Percentiles rank a stretch among this genome's conserved stretches.
Conservation (phyloP, 108 stramenopile genomes). For the Parietichytrium sp. region DNA sequence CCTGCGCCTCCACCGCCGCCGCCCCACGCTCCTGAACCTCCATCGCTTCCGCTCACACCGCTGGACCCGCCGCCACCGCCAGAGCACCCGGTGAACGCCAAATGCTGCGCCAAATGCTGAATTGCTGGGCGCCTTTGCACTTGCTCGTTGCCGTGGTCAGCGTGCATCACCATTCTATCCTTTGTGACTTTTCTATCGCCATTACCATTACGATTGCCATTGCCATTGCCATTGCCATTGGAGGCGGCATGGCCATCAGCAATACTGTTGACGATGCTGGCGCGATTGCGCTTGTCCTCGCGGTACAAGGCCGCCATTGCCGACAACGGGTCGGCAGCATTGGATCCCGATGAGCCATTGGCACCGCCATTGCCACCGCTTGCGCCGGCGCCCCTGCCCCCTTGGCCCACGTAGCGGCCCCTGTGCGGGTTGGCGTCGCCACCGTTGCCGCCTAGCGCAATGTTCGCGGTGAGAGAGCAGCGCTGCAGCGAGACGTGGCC, state of each 20-base stretch:
- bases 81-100: not conserved
- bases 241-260: no score
- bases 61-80: constrained; percentile 9
- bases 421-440: not conserved
- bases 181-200: no score
- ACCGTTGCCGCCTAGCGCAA: not conserved
- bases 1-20: constrained; percentile 36
- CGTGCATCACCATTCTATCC: no score
- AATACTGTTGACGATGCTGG: no score
- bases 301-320: no score
- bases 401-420: not conserved
- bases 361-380: not conserved
- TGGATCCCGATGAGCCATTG: not conserved
- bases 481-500: not conserved
- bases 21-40: not conserved
- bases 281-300: no score
- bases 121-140: not conserved
- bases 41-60: not conserved
- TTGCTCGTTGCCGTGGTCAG: no score
- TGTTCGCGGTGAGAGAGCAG: not conserved
- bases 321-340: no score
- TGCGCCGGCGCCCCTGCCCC: not conserved
- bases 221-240: no score
- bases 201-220: no score
- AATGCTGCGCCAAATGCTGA: no score